Percentiles rank a stretch among this genome's conserved stretches.
Evolutionary conservation across 768 basidiomycete species (phyloP).

Genomic region (Boletus sp.): DNA sequence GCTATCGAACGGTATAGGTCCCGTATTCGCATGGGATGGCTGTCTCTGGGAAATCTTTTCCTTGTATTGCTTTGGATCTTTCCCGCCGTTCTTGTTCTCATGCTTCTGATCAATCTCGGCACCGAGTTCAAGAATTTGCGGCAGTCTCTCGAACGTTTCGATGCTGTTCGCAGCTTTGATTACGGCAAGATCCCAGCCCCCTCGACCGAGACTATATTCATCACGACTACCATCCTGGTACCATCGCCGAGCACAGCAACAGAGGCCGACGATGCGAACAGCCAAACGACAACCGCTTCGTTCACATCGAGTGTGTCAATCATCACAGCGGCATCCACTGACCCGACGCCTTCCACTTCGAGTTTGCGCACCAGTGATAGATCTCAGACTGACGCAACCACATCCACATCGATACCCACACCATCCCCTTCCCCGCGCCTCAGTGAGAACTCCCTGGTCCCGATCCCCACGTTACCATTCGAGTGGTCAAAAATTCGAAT

Average conservation of each 20-base stretch:
- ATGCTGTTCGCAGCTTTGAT: constrained; percentile 7
- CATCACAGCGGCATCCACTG: constrained; percentile 6
- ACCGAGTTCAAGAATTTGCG: constrained; percentile 28
- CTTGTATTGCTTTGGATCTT: constrained; percentile 15
- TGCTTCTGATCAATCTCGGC: constrained; percentile 26
- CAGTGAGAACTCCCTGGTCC: constrained; percentile 22
- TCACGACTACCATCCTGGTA: constrained; percentile 29
- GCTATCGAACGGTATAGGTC: constrained; percentile 11
- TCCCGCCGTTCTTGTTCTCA: constrained; percentile 15
- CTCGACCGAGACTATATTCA: constrained; percentile 26
- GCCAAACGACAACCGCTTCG: constrained; percentile 1
- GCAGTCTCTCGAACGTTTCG: constrained; percentile 23
- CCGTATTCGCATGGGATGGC: constrained; percentile 8
- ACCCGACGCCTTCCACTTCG: constrained; percentile 1
- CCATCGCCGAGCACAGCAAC: constrained; percentile 5
- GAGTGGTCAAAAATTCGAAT: constrained; percentile 30
- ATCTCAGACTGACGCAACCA: constrained; percentile 10
- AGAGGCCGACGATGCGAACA: not conserved
- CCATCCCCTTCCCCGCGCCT: constrained; percentile 8
- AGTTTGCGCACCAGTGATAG: constrained; percentile 7
- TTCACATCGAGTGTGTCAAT: constrained; percentile 8
- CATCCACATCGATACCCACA: constrained; percentile 13
- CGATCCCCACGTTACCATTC: constrained; percentile 20
- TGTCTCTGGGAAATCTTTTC: constrained; percentile 12
- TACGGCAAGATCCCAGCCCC: constrained; percentile 1